Evolutionary conservation across 805 yeast genomes (phyloP), one percentile per base, ranked within the genome.

Genomic region (Candida nonsorbophila): DNA sequence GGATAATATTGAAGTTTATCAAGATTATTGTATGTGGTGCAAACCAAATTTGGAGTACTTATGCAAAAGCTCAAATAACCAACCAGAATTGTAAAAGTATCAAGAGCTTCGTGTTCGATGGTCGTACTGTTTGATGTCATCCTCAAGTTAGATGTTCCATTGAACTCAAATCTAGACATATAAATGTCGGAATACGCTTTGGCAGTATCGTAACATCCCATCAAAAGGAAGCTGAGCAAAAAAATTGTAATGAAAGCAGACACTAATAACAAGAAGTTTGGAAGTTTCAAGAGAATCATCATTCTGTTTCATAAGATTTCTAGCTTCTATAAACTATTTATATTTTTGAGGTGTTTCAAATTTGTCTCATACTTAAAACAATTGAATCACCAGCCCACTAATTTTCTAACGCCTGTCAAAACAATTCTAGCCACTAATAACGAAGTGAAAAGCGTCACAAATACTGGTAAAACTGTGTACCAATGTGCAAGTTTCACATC

Each of bases 1-100:
- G 44, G 39, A 32, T 40, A 40, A 12, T 28, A 25, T 19, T 16
- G 19, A 7, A 62, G 42, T 3, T 41, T 33, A 1, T 48, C 39
- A 5, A 55, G 19, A 26, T 57, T 48, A 4, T 41, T 32, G 28
- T 50, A 55, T 1, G 63, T 39, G 3, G 66, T 36, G 43, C 79
- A 74, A 5, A 61, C 48, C 12, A 48, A 33, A 3, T 44, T 34
- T 10, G 52, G 53, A 16, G 49, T 44, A 5, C 60, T 60, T 4
- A 77, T 51, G 46, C 87, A 80, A 15, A 77, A 51, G 1, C 79
- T 77, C 41, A 74, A 41, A 40, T 76, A 77, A 6, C 81, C 80
- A 7, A 75, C 66, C 24, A 58, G 59, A 3, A 79, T 66, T 4
- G 53, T 39, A 51, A 78, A 58, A 3, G 51, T 42, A 4, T 53